These are phyloP conservation scores for Blastobotrys elegans DNA, from an alignment of 1,139 yeast genomes.

Conservation along the genomic window DNA sequence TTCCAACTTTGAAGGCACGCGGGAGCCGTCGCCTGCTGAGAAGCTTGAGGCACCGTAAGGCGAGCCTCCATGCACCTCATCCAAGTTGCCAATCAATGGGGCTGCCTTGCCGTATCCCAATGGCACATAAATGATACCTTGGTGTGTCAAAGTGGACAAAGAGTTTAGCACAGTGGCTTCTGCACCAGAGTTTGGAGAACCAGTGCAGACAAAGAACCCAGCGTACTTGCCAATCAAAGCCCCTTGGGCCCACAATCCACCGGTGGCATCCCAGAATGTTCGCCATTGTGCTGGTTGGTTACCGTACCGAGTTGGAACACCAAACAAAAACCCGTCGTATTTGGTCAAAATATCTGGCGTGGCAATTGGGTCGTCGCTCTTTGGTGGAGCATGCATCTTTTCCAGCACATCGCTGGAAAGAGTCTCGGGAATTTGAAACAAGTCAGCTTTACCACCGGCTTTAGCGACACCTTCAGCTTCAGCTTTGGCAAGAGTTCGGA, in stretches of 20 bases:
- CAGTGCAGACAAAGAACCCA: constrained; percentile 73
- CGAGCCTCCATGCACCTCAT: constrained; percentile 76
- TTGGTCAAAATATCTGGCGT: constrained; percentile 53
- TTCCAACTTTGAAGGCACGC: constrained; percentile 65
- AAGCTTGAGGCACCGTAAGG: constrained; percentile 88
- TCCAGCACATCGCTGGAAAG: constrained; percentile 57
- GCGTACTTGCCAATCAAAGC: constrained; percentile 70
- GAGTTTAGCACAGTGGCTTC: constrained; percentile 65
- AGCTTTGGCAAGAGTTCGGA: constrained; percentile 61
- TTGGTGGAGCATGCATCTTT: constrained; percentile 61
- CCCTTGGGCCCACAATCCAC: constrained; percentile 78
- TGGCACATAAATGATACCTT: constrained; percentile 76
- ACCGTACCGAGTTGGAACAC: constrained; percentile 82
- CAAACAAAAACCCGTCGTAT: constrained; percentile 75
- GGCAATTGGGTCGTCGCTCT: constrained; percentile 57
- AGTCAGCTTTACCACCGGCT: constrained; percentile 66
- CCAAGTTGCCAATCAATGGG: constrained; percentile 52
- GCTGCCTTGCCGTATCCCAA: constrained; percentile 68
- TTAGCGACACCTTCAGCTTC: constrained; percentile 65
- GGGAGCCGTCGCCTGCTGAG: constrained; percentile 76
- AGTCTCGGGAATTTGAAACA: constrained; percentile 76
- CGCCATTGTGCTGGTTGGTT: constrained; percentile 77
- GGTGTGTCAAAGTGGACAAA: constrained; percentile 66
- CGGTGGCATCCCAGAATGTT: constrained; percentile 78
- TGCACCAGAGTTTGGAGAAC: constrained; percentile 82